Conservation (phyloP, 2,329 filamentous ascomycete species). For the Aspergillus versicolor region DNA sequence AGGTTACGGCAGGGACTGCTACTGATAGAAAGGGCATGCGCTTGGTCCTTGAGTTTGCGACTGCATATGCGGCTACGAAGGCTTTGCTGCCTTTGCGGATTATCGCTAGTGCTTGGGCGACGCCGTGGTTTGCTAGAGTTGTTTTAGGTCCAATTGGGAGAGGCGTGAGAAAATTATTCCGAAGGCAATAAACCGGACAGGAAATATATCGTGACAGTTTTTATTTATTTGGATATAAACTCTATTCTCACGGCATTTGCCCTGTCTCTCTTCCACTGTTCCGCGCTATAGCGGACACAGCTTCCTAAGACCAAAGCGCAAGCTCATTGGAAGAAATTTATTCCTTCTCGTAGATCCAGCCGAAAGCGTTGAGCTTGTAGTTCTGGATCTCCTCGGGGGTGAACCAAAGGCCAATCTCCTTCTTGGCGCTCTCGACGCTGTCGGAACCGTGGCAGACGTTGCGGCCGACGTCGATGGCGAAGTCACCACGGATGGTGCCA, state of each 20-base stretch:
- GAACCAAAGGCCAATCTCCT: slow-evolving; percentile 99
- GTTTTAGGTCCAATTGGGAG: slow-evolving; percentile 53
- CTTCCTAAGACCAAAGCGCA: slow-evolving; percentile 17
- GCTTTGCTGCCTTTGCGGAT: slow-evolving; percentile 75
- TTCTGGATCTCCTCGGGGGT: slow-evolving; percentile 77
- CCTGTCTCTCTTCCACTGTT: background rate
- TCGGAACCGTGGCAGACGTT: slow-evolving; percentile 99
- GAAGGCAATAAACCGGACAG: slow-evolving; percentile 23
- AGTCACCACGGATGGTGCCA: slow-evolving; percentile 97
- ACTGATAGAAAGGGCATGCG: slow-evolving; percentile 48
- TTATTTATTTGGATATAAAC: slow-evolving; percentile 8
- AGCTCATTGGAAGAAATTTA: slow-evolving; percentile 33
- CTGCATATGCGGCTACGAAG: slow-evolving; percentile 90
- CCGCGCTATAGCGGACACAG: slow-evolving; percentile 5
- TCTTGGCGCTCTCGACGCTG: slow-evolving; percentile 97
- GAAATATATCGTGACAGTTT: background rate
- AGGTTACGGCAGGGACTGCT: slow-evolving; percentile 32
- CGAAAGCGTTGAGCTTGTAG: slow-evolving; percentile 81
- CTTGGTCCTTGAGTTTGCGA: slow-evolving; percentile 68
- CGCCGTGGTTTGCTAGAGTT: slow-evolving; percentile 83
- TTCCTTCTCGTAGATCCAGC: slow-evolving; percentile 97
- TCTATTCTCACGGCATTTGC: slow-evolving; percentile 3
- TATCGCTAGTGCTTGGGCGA: slow-evolving; percentile 77
- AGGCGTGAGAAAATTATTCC: slow-evolving; percentile 40
- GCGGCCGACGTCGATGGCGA: slow-evolving; percentile 83